Evolutionary conservation across 129 eudicot genomes (phyloP), one percentile per base, ranked within the genome.

Genomic region (Chrysanthemum makinoi): DNA sequence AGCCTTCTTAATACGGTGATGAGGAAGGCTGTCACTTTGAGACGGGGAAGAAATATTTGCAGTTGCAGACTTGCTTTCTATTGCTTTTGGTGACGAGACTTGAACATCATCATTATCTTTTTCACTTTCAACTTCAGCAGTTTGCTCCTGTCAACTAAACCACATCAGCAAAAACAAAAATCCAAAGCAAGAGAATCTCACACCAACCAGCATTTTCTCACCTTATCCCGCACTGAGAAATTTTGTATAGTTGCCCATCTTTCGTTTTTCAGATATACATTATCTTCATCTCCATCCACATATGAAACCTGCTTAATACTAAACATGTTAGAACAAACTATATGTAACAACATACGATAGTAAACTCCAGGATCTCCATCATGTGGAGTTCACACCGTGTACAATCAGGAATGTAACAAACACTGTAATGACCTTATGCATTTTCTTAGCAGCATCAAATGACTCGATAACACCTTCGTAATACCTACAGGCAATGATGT

Each of bases 251-350:
- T 58, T 58, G 80, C 83, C 97, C 97, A 94, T 62, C 30, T 55
- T 66, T 94, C 86, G 57, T 60, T 82, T 65, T 46, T 79, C 9
- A 94, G 85, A 71, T 74, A 74, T 65, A 94, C 51, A 16, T 26
- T 15, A 53, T 90, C 97, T 53, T 50, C 75, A 57, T 94, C 97
- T 9, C 95, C 97, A 65, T 94, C 99, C 79, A 28, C 69, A 73
- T 94, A 94, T 22, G 56, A 55, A 11, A 94, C 87, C 99, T 94
- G 75, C 70, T 44, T 6, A 47, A 35, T 58, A 65, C 58, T 20
- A 44, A 72, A 79, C 58, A 60, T 58, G 68, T 62, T 69, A 67
- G 35, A 74, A 22, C 44, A 77, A 54, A 51, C 20, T 24, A 9
- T 9, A 0, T 5, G 43, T 49, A 49, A 54, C 4, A 49, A 33